Evolutionary conservation across 2,329 filamentous ascomycete species (phyloP), one percentile per base, ranked within the genome.

Genomic region (Aspergillus sojae): DNA sequence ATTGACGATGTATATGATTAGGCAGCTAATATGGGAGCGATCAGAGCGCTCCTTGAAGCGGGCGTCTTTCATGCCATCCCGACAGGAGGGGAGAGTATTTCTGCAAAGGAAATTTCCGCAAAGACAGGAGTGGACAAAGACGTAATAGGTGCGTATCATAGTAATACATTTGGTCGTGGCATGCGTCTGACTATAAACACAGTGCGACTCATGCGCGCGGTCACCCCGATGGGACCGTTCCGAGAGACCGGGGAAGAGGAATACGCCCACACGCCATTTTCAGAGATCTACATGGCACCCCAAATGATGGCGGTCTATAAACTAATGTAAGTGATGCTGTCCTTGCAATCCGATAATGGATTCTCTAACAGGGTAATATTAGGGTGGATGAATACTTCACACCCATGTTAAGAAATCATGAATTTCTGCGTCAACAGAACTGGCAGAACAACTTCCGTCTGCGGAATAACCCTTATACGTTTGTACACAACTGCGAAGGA

Each of bases 11-110:
- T 14, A n/a, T 48, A 63, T 39, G 9, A 28, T 14, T 59, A 72
- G 70, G 63, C 63, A 36, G 45, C 65, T 12, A 68, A 66, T 34
- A 62, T 71, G 39, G 69, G 65, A 28, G 62, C 70, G 1, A 41
- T 71, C 14, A 63, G 70, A 43, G 61, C 69, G 2, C 58, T 71
- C 19, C 60, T 72, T 16, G 62, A 67, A 23, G 64, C 65, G 7
- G 68, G 68, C 7, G 68, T 70, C 16, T 68, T 72, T 46, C 62
- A 68, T 21, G 61, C 65, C 14, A 69, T 71, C 28, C 70, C 69
- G 3, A 62, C 62, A 3, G 68, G 66, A 9, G 70, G 68, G 11
- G 21, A 61, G 19, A 61, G 59, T 32, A 64, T 65, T 12, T 65
- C 64, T 3, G 66, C 66, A 23, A 43, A 26, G 5, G 57, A 67